Evolutionary conservation across 805 yeast genomes (phyloP), one percentile per base, ranked within the genome.

Genomic region (Candida insectorum): DNA sequence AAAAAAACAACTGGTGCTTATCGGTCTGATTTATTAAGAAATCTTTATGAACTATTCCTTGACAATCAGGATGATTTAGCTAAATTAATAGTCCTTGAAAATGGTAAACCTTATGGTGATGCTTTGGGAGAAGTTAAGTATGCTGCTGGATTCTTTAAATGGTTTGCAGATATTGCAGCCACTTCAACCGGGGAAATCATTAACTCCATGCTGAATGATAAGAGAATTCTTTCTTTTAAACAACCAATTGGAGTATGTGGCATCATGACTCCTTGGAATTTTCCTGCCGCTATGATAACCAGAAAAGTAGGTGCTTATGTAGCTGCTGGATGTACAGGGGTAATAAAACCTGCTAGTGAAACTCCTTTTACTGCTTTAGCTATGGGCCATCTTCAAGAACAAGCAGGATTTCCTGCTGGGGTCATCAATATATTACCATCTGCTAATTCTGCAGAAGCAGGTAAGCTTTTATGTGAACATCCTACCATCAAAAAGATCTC

Each of bases 111-210:
- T 1, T 57, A 69, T 10, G 70, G 76, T 1, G 93, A 84, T 52
- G 80, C 91, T n/a, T 52, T 60, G 31, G 89, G 88, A 4, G 93
- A 84, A 53, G 69, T 83, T 18, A 54, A 49, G 31, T 78, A 79
- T 45, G 80, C 83, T 7, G 81, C 86, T 1, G 74, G 85, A 5
- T 88, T 83, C 58, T 83, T 85, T 55, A 88, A 86, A 52, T 89
- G 97, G 96, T 89, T 79, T 52, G 70, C 94, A 20, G 93, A 83
- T 55, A 85, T 79, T 45, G 91, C 91, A 6, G 84, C 87, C 24
- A 71, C 87, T 46, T 56, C 74, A 17, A 62, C 75, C 34, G 93
- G 91, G n/a, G 81, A 79, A 42, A 61, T 71, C 12, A 75, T 83
- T 34, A 71, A 73, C n/a, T 73, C 86, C 2, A 63, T 72, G 32